These are phyloP conservation scores for Blastobotrys serpentis DNA, from an alignment of 1,139 yeast species.

Conservation along the genomic window DNA sequence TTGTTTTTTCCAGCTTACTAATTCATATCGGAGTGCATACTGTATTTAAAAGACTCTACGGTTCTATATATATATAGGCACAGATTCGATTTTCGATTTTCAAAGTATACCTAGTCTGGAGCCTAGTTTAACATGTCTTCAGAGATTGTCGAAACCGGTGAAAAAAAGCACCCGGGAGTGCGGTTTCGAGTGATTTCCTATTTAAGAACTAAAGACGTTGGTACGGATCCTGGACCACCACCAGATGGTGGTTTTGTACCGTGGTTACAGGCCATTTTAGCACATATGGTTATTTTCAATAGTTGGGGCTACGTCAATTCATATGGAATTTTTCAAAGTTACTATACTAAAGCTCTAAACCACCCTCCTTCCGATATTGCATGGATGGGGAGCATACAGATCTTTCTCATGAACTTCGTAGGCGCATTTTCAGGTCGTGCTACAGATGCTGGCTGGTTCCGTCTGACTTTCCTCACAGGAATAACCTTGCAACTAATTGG, in stretches of 20 bases:
- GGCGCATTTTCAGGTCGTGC: constrained; percentile 45
- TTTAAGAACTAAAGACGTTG: not conserved
- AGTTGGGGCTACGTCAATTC: constrained; percentile 60
- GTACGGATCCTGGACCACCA: constrained; percentile 19
- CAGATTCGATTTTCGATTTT: too few species aligned
- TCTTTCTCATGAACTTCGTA: constrained; percentile 50
- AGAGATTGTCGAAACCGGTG: not conserved
- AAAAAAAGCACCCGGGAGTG: not conserved
- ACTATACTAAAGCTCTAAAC: constrained; percentile 50
- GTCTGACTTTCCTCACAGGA: constrained; percentile 42
- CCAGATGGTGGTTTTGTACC: constrained; percentile 38
- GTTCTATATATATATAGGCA: too few species aligned
- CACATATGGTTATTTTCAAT: constrained; percentile 51
- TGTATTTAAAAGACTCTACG: too few species aligned
- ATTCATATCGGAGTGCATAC: not conserved
- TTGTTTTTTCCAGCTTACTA: not conserved
- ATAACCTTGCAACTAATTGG: constrained; percentile 44
- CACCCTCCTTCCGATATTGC: constrained; percentile 37
- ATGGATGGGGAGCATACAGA: constrained; percentile 34
- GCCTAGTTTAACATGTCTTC: too few species aligned
- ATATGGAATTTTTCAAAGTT: constrained; percentile 62
- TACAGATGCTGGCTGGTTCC: constrained; percentile 41
- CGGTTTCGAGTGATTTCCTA: not conserved
- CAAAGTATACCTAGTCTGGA: too few species aligned
- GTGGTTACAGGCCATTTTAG: constrained; percentile 36